Conservation (phyloP, 768 basidiomycete genomes). For the Pisolithus orientalis region DNA sequence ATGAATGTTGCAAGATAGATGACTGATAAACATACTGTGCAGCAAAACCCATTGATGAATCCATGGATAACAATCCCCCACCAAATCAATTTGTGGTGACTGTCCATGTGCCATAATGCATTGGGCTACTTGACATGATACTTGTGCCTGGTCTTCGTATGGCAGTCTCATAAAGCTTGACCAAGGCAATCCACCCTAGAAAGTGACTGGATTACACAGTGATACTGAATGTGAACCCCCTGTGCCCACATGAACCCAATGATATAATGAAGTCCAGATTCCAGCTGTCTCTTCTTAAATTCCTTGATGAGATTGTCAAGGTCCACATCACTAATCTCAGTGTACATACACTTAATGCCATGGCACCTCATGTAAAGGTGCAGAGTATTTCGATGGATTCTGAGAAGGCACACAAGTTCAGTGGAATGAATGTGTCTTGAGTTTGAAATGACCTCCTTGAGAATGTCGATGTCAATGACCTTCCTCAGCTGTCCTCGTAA, state of each 20-base stretch:
- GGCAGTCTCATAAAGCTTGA: constrained; percentile 13
- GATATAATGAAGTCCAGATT: constrained; percentile 16
- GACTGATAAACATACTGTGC: no score
- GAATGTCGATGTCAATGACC: no score
- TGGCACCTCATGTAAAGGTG: constrained; percentile 1
- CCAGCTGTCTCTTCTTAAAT: constrained; percentile 13
- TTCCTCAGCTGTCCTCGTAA: no score
- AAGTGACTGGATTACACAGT: constrained; percentile 7
- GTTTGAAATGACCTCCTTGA: neutral
- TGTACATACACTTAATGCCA: neutral
- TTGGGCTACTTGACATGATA: constrained; percentile 25
- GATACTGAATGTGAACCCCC: no score
- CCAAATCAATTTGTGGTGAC: constrained; percentile 11
- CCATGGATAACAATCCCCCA: constrained; percentile 7
- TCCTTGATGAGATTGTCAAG: constrained; percentile 5
- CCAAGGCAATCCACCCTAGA: constrained; percentile 26
- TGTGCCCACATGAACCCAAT: no score
- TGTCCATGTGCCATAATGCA: neutral
- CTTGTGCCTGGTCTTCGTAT: constrained; percentile 14
- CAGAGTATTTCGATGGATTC: constrained; percentile 5
- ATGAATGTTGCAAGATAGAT: no score
- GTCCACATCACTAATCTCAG: constrained; percentile 4
- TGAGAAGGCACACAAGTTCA: neutral
- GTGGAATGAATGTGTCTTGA: neutral
- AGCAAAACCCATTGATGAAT: no score